These are phyloP conservation scores for Pezizomycotina sp. DNA, from an alignment of 2,329 filamentous ascomycete species.

Conservation along the genomic window DNA sequence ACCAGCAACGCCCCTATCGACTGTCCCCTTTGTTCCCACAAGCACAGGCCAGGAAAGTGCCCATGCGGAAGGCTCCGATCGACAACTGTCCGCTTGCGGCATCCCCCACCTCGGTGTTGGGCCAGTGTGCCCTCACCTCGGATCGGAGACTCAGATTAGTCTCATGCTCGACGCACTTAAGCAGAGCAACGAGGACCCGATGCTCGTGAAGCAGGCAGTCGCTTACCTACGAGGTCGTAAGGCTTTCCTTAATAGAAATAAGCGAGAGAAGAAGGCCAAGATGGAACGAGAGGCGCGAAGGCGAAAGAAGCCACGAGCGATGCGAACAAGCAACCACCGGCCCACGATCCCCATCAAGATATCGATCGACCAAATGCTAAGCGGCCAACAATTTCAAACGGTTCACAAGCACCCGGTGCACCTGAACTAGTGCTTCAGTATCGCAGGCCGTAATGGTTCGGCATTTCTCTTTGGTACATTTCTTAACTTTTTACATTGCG, in stretches of 20 bases:
- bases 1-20: no score
- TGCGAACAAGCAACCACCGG: no score
- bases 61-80: constrained; percentile 42
- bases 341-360: no score
- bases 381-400: no score
- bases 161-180: constrained; percentile 48
- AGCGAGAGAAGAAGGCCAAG: constrained; percentile 29
- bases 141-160: constrained; percentile 45
- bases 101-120: constrained; percentile 42
- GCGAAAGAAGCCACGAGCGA: no score
- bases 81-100: constrained; percentile 50
- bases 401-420: no score
- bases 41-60: constrained; percentile 44
- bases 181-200: constrained; percentile 38
- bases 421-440: no score
- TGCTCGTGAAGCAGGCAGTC: constrained; percentile 38
- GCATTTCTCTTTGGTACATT: no score
- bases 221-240: constrained; percentile 43
- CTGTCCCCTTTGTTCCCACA: constrained; percentile 40
- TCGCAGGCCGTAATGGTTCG: no score
- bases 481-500: no score
- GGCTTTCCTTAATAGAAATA: constrained; percentile 38
- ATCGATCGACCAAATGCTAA: no score
- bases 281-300: constrained; percentile 12
- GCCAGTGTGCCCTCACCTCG: constrained; percentile 45